Base-by-base conservation (phyloP, 2,329 filamentous ascomycete species). In the Diaporthe citrichinensis region DNA sequence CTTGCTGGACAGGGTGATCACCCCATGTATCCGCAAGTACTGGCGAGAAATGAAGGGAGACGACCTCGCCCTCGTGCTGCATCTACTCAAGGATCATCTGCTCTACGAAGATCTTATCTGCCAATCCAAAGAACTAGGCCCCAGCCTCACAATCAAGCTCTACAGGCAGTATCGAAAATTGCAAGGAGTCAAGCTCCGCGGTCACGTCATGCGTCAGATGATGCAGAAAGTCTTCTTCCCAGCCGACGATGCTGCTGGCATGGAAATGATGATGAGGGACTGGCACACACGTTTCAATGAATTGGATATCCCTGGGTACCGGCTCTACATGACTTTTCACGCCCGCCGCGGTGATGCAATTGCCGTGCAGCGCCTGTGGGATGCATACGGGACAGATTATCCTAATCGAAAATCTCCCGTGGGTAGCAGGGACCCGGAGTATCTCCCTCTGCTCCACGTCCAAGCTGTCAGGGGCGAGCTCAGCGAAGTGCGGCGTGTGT, bases 381-480 rank as follows among this genome's bases (percentile, higher is more conserved):
- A 82, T 17, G 83, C 87, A 61, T 90, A 86, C 67, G 81, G 83
- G 14, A 72, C 80, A 28, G 77, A 81, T 1, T 87, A 84, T 31
- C 78, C 76, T 28, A 23, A 65, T 9, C 61, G 71, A 25, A 57
- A 44, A 3, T 46, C 61, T 17, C 39, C 62, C 9, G 36, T 73
- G 17, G 44, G 62, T 9, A 28, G 25, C 3, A n/a, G 34, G 10
- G 23, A 44, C 39, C 76, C 76, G 7, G 76, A 77, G 9, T 77
- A 71, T 25, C 46, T 75, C 3, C 90, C 91, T 61, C 85, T 95
- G 4, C 86, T 97, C 55, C 91, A 94, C 78, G 93, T 93, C 0
- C 91, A 96, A 83, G 92, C 95, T 1, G 89, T 91, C 74, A 86
- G 90, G 68, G 94, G 92, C 3, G 91, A 98, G 78, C 82, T 93